Base-by-base conservation (phyloP, 2,329 filamentous ascomycete species). In the Stagonosporopsis cucurbitacearum region DNA sequence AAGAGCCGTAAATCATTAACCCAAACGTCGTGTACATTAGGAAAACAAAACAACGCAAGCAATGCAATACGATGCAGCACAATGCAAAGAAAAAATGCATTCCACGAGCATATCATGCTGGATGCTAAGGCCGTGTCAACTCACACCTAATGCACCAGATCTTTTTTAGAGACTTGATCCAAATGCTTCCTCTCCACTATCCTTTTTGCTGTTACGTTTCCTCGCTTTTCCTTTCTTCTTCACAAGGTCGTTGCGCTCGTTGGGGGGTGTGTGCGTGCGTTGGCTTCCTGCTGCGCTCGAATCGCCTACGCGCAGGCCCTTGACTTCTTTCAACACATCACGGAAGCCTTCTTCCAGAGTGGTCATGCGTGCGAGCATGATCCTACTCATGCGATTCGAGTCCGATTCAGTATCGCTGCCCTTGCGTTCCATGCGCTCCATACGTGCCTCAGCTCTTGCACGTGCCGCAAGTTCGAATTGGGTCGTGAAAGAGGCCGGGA, bases 331-430 rank as follows among this genome's bases (percentile, higher is more conserved):
- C 53, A 92, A 85, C n/a, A 96, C 88, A 57, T 96, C 91, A 2
- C 89, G 84, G 73, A 98, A 94, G 13, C 92, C 89, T 75, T 96
- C 92, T 73, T 98, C 93, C 2, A 98, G 82, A 7, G 89, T 94
- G 73, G 95, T 95, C 92, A 97, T 97, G 30, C 92, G 83, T 8
- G 92, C 91, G 41, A 97, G 80, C 76, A 97, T 89, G 41, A 96
- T 83, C 52, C 91, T 85, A 64, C 88, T 84, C 69, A 89, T 75
- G 33, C 72, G 66, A 12, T 70, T 73, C 12, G 63, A 68, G n/a
- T 76, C 74, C 1, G 71, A 71, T 17, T 72, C 67, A 12, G 62
- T 65, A 26, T 71, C 68, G 17, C 59, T 67, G 9, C 50, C 54
- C 33, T 66, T 65, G 17, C 59, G 59, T 36, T 65, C 58, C 45